These are phyloP conservation scores for Sarcomyxa edulis DNA, from an alignment of 768 basidiomycete genomes.

Conservation along the genomic window DNA sequence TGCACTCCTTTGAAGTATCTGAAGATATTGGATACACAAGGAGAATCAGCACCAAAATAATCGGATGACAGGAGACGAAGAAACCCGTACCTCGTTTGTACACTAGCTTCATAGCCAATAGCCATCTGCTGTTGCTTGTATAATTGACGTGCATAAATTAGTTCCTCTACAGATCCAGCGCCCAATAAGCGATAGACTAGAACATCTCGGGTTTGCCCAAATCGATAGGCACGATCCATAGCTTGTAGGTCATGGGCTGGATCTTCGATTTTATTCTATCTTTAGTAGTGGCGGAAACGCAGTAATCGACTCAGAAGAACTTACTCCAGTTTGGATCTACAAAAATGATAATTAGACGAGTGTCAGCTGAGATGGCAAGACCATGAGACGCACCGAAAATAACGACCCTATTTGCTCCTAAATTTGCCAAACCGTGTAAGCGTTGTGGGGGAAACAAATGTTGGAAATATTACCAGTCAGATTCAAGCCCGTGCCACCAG, in stretches of 20 bases:
- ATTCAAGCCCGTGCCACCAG: constrained; percentile 89
- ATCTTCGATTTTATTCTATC: no score
- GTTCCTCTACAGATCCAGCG: constrained; percentile 82
- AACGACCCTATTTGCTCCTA: constrained; percentile 89
- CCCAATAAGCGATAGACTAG: constrained; percentile 79
- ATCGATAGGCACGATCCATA: constrained; percentile 82
- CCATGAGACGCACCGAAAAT: constrained; percentile 60
- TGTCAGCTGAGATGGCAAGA: constrained; percentile 1
- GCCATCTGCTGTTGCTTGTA: constrained; percentile 94
- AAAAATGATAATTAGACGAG: constrained; percentile 9
- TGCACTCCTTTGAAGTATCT: constrained; percentile 84
- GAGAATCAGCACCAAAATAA: background rate
- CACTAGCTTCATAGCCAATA: constrained; percentile 80
- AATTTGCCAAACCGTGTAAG: background rate
- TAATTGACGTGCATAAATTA: constrained; percentile 85
- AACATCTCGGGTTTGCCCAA: constrained; percentile 85
- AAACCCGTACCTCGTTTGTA: constrained; percentile 67
- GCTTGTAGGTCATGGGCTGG: constrained; percentile 94
- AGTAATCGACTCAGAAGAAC: no score
- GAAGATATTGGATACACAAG: background rate
- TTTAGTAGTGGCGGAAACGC: no score
- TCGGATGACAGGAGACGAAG: background rate
- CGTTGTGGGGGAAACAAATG: background rate
- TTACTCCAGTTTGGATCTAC: constrained; percentile 93
- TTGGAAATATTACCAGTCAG: constrained; percentile 45